Evolutionary conservation across 2,329 filamentous ascomycete species (phyloP), one percentile per base, ranked within the genome.

Genomic region (Dactylellina haptotyla): DNA sequence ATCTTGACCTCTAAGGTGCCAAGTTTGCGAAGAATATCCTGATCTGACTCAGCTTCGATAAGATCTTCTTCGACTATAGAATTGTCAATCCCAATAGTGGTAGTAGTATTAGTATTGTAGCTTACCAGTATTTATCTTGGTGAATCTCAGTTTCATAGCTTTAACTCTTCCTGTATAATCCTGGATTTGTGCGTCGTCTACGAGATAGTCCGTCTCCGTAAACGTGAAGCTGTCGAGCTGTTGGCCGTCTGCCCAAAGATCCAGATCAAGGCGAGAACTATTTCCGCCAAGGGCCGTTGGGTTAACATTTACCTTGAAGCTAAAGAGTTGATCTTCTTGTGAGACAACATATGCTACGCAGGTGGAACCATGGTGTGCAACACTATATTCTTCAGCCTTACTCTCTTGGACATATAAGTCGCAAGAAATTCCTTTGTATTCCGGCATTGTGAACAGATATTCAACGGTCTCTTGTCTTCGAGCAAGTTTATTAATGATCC

Each of bases 181-280:
- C 20, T 41, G 48, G 8, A 70, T 32, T 14, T 70, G 48, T 3
- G 65, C 57, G 20, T 70, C 65, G 20, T 70, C 56, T 1, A 70
- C 50, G 1, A 50, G 5, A 32, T 70, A 62, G 1, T 56, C 18
- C 1, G 37, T 56, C 25, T 70, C 65, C 3, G 58, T 64, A 37
- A 64, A 58, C 1, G 66, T 71, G 18, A 63, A 64, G 20, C 51
- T 26, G 25, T 64, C 58, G 1, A 71, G 51, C 16, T 64, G 62
- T 9, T 71, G 50, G 16, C 66, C 66, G 12, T 71, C 66, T 2
- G 50, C 66, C 66, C 66, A 71, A 14, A 71, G 58, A 4, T 71
- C 65, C 26, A 70, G 57, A 25, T 70, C 65, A 4, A 70, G 30
- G 18, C 58, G 58, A 14, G 45, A 25, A 6, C 25, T n/a, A n/a